Percentiles rank a stretch among this genome's conserved stretches.
phyloP scores from a whole-genome alignment of 495 filamentous ascomycete genomes.

The Aspergillus sclerotiicarbonarius region DNA sequence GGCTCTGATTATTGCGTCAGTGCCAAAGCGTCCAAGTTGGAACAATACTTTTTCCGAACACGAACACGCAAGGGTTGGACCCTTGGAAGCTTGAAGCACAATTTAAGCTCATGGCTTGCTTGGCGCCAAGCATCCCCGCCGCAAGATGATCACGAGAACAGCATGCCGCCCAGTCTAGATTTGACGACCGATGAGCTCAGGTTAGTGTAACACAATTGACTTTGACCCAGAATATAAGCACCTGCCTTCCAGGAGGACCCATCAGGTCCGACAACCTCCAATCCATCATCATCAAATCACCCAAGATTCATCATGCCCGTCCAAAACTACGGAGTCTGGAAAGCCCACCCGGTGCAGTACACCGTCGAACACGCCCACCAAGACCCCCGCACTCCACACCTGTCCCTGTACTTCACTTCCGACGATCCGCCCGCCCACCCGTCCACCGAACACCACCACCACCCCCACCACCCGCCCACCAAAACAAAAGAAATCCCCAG shows the following conservation, averaged over 20 bases:
- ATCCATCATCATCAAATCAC: neutral
- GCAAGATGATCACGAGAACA: too few species aligned
- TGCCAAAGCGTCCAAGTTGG: too few species aligned
- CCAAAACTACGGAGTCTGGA: constrained; percentile 24
- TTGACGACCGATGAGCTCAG: too few species aligned
- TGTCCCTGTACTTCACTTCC: constrained; percentile 19
- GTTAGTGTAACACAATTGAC: too few species aligned
- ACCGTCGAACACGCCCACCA: constrained; percentile 12
- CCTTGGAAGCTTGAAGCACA: too few species aligned
- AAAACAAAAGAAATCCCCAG: neutral
- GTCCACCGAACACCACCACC: neutral
- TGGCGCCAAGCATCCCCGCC: too few species aligned
- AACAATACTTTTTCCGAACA: too few species aligned
- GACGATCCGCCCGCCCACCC: neutral
- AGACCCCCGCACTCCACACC: constrained; percentile 15
- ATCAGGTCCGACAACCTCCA: neutral
- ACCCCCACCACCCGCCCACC: neutral
- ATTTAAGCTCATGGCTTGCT: too few species aligned
- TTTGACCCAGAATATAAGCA: too few species aligned
- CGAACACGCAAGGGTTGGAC: too few species aligned
- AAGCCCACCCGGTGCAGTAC: constrained; percentile 12
- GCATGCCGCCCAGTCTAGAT: too few species aligned
- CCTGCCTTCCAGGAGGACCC: neutral
- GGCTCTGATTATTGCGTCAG: too few species aligned
- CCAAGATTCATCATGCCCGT: constrained; percentile 17